Evolutionary conservation across 139 green algal genomes (phyloP).

Genomic region (Micromonas commoda): DNA sequence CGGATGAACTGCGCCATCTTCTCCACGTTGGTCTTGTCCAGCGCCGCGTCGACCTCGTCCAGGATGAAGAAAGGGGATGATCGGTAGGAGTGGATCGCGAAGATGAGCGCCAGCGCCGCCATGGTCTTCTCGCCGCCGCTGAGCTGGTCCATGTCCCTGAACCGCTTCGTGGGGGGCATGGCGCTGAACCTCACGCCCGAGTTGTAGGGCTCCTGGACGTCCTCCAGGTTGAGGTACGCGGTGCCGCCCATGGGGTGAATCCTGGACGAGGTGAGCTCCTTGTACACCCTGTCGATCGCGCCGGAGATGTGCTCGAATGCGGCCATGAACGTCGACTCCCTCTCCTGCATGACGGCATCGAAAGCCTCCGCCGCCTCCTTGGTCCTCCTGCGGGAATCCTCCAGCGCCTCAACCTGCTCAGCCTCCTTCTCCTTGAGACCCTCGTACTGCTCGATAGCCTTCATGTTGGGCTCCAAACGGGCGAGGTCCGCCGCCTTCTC

Average conservation of each 20-base stretch:
- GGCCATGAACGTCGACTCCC: slow-evolving; percentile 56
- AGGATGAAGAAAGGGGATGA: slow-evolving; percentile 96
- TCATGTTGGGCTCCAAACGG: slow-evolving; percentile 71
- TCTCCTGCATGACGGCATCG: slow-evolving; percentile 46
- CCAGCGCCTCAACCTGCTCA: slow-evolving; percentile 62
- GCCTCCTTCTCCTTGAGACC: slow-evolving; percentile 66
- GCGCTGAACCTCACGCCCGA: slow-evolving; percentile 83
- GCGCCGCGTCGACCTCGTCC: slow-evolving; percentile 76
- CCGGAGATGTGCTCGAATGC: slow-evolving; percentile 77
- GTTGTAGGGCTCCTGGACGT: slow-evolving; percentile 78
- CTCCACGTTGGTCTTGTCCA: slow-evolving; percentile 92
- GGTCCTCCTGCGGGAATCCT: slow-evolving; percentile 51
- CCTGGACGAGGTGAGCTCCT: slow-evolving; percentile 66
- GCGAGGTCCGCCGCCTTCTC: slow-evolving; percentile 9
- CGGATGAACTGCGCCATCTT: slow-evolving; percentile 86
- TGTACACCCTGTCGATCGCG: slow-evolving; percentile 89
- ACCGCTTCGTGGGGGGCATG: slow-evolving; percentile 94
- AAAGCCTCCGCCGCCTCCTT: slow-evolving; percentile 56
- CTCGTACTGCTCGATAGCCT: slow-evolving; percentile 90
- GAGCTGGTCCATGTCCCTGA: slow-evolving; percentile 95
- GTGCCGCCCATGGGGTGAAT: slow-evolving; percentile 68
- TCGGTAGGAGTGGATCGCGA: slow-evolving; percentile 84
- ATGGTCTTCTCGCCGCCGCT: slow-evolving; percentile 85
- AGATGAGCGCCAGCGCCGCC: slow-evolving; percentile 90
- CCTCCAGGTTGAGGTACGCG: slow-evolving; percentile 81